Evolutionary conservation across 306 rosid species (phyloP).

Genomic region (Cicer chorassanicum): DNA sequence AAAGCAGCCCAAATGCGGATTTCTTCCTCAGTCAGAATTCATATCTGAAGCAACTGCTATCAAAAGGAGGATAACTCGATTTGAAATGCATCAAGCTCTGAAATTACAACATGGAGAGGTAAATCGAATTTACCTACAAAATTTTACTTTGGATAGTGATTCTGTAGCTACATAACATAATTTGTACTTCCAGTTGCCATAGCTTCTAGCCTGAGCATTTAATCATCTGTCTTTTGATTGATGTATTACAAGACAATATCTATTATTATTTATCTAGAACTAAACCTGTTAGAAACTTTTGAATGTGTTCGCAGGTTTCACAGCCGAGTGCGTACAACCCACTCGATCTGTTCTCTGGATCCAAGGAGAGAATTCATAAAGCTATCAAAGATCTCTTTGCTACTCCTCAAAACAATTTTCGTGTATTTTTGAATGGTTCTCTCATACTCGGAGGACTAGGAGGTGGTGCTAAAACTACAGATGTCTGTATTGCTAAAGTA

Average conservation of each 20-base stretch:
- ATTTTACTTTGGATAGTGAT: conserved; percentile 8
- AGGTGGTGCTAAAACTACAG: conserved; percentile 66
- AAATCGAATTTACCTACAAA: conserved; percentile 5
- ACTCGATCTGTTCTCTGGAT: conserved; percentile 84
- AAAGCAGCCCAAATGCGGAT: conserved; percentile 92
- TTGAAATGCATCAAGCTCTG: conserved; percentile 91
- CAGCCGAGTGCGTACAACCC: conserved; percentile 80
- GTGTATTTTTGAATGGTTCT: conserved; percentile 83
- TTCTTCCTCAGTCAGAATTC: conserved; percentile 77
- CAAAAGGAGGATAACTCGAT: conserved; percentile 71
- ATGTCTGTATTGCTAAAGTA: conserved; percentile 53
- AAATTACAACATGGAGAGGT: conserved; percentile 86
- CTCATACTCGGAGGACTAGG: conserved; percentile 85
- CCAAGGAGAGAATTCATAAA: conserved; percentile 72
- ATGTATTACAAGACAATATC: not conserved
- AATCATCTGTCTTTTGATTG: conserved; percentile 6
- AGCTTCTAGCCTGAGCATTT: conserved; percentile 16
- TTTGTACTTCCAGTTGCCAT: conserved; percentile 1
- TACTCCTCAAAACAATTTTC: conserved; percentile 93
- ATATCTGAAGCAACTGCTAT: conserved; percentile 70
- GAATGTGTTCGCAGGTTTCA: conserved; percentile 63
- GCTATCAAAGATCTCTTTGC: conserved; percentile 74
- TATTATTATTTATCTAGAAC: not conserved
- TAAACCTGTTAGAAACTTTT: conserved; percentile 31
- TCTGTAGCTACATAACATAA: not conserved